A percentile compares a stretch with the other conserved stretches of the same genome.
phyloP scores from a whole-genome alignment of 1,284 basidiomycete genomes.

The Cryptococcus neoformans region DNA sequence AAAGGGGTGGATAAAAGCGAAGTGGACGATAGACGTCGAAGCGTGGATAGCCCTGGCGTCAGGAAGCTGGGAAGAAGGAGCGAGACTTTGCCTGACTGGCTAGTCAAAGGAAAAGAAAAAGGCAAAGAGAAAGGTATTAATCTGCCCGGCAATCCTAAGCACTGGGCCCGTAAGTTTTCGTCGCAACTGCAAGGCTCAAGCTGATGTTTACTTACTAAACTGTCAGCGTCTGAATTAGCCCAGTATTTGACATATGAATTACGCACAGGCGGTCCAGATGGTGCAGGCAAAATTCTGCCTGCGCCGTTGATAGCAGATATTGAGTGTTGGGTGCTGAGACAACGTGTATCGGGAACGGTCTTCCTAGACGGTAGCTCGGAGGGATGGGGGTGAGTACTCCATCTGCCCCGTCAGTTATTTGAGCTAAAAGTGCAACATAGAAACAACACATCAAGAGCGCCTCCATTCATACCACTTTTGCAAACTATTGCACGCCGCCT shows the following conservation, averaged over 20 bases:
- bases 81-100: conserved; percentile 24
- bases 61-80: conserved; percentile 20
- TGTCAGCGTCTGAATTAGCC: conserved; percentile 26
- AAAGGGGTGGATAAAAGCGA: not conserved
- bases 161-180: conserved; percentile 32
- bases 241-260: conserved; percentile 33
- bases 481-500: conserved; percentile 35
- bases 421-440: not conserved
- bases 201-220: not conserved
- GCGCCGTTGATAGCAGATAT: conserved; percentile 26
- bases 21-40: conserved; percentile 23
- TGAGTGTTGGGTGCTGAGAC: conserved; percentile 20
- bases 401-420: not conserved
- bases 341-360: conserved; percentile 31
- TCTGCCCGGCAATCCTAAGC: conserved; percentile 28
- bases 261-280: conserved; percentile 37
- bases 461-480: conserved; percentile 42
- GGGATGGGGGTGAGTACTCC: conserved; percentile 28
- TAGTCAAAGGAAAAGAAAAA: not conserved
- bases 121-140: conserved; percentile 13
- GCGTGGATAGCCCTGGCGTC: conserved; percentile 22
- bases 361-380: conserved; percentile 33
- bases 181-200: too few species aligned
- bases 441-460: conserved; percentile 28
- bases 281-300: conserved; percentile 34